A percentile compares a stretch with the other conserved stretches of the same genome.
Evolutionary conservation across 257 asterid species (phyloP).

Genomic region (Lycium ferocissimum): DNA sequence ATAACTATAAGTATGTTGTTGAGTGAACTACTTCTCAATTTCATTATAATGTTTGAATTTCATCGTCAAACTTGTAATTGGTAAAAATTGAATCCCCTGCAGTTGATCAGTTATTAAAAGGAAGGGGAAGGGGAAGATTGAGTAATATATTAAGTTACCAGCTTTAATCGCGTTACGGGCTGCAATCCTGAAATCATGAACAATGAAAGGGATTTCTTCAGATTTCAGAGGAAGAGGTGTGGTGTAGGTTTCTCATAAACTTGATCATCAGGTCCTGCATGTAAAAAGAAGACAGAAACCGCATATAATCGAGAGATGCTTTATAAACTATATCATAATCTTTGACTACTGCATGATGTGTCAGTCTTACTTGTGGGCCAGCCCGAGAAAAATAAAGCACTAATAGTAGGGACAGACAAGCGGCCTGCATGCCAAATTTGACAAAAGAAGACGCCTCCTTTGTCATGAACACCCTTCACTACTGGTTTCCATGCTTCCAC

Average conservation of each 20-base stretch:
- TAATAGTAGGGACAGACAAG: slow-evolving; percentile 32
- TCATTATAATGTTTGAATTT: background rate
- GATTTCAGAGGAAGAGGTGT: background rate
- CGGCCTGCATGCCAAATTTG: slow-evolving; percentile 53
- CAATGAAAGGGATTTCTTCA: background rate
- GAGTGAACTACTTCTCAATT: background rate
- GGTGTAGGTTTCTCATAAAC: background rate
- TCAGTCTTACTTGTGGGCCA: too few relatives aligned
- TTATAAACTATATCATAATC: too few relatives aligned
- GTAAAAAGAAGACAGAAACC: too few relatives aligned
- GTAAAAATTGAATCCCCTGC: background rate
- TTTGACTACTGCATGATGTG: too few relatives aligned
- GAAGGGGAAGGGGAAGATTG: too few relatives aligned
- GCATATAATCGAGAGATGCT: too few relatives aligned
- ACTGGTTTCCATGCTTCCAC: too few relatives aligned
- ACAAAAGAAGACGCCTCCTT: slow-evolving; percentile 41
- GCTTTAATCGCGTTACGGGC: too few relatives aligned
- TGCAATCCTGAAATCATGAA: background rate
- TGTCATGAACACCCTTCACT: too few relatives aligned
- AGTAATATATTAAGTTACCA: background rate
- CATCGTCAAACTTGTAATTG: background rate
- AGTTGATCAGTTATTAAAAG: background rate
- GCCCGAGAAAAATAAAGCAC: background rate
- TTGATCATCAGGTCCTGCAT: background rate
- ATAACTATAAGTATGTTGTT: background rate